Conservation (phyloP, 2,329 filamentous ascomycete species). For the Colletotrichum godetiae region DNA sequence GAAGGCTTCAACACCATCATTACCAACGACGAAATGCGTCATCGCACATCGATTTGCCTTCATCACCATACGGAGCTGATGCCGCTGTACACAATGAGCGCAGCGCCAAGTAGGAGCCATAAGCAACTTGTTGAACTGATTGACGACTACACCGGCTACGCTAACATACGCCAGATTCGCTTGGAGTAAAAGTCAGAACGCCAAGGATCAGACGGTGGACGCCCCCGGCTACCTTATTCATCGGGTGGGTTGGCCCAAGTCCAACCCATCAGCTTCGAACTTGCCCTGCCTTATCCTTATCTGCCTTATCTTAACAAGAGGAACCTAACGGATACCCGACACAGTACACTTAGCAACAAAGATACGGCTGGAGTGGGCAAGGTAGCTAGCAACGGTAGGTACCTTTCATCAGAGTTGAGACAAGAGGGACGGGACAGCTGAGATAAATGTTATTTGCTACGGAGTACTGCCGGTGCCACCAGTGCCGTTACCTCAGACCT, state of each 20-base stretch:
- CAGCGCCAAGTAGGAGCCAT: not conserved
- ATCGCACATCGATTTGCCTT: not conserved
- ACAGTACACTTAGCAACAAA: not conserved
- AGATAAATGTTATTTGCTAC: constrained; percentile 4
- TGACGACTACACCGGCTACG: not conserved
- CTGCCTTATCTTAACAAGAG: not conserved
- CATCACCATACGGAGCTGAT: not conserved
- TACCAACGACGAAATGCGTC: constrained; percentile 1
- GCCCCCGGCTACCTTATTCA: not conserved
- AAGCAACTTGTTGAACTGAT: not conserved
- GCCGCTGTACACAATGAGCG: constrained; percentile 7
- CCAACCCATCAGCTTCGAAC: not conserved
- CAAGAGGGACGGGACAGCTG: constrained; percentile 11
- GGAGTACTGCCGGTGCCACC: not conserved
- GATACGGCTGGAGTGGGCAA: not conserved
- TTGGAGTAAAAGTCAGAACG: not conserved
- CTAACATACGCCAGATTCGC: constrained; percentile 2
- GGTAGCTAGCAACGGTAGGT: not conserved
- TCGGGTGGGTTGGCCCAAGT: not conserved
- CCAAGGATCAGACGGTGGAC: constrained; percentile 12
- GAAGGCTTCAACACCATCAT: not conserved
- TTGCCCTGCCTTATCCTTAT: not conserved
- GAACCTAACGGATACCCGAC: not conserved
- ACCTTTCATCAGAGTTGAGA: constrained; percentile 20
- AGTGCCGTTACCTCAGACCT: constrained; percentile 13